Percentiles rank a stretch among this genome's conserved stretches.
Evolutionary conservation across 148 eudicot species (phyloP).

Genomic region (Rhododendron henanense): DNA sequence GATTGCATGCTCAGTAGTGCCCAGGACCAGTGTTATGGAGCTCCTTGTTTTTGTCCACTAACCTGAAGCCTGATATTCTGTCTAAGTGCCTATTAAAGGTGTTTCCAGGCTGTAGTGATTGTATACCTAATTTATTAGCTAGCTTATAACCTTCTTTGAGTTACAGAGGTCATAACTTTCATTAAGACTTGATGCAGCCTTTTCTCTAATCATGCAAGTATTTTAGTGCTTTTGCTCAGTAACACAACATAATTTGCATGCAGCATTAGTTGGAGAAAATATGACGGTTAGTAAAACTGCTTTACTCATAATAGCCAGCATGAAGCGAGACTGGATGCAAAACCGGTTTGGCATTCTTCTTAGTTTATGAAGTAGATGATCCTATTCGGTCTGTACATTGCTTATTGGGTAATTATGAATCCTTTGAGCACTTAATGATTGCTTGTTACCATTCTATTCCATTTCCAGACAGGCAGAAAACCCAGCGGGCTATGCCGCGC

Average conservation of each 20-base stretch:
- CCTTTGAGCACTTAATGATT: not conserved
- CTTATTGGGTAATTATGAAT: not conserved
- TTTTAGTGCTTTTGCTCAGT: not conserved
- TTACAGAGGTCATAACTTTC: not conserved
- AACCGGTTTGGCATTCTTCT: constrained; percentile 24
- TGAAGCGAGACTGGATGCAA: constrained; percentile 56
- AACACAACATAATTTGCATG: constrained; percentile 1
- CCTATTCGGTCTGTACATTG: not conserved
- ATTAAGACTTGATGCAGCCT: not conserved
- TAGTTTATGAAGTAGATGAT: not conserved
- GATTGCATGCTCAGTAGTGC: too few relatives aligned
- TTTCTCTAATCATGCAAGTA: not conserved
- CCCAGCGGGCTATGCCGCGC: constrained; percentile 63
- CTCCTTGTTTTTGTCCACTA: too few relatives aligned
- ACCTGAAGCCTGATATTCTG: too few relatives aligned
- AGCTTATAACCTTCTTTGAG: not conserved
- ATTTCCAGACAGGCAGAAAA: constrained; percentile 56
- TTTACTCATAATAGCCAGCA: constrained; percentile 43
- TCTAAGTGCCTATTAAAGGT: not conserved
- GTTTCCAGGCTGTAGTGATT: not conserved
- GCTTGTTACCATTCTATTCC: not conserved
- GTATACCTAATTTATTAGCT: not conserved
- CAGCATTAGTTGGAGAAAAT: constrained; percentile 32
- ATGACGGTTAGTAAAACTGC: constrained; percentile 39
- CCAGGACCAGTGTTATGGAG: too few relatives aligned